A percentile compares a stretch with the other conserved stretches of the same genome.
Conservation (phyloP, 331 rosid species). For the Spiraea crenata region DNA sequence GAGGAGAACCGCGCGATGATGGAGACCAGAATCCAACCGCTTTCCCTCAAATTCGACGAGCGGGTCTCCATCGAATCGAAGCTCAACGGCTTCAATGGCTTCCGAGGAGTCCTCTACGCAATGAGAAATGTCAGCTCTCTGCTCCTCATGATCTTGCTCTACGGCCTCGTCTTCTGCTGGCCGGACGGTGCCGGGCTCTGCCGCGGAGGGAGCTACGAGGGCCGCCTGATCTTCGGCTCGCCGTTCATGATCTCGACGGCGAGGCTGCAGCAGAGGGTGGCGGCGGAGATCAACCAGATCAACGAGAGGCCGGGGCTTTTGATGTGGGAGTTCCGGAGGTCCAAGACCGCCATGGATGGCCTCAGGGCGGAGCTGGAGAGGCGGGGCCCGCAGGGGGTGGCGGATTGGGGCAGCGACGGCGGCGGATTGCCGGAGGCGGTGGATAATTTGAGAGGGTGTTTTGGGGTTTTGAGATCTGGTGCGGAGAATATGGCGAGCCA, state of each 20-base stretch:
- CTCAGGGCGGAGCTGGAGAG: slow-evolving; percentile 74
- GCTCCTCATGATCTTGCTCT: slow-evolving; percentile 66
- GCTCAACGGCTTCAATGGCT: slow-evolving; percentile 89
- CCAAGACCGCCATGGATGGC: slow-evolving; percentile 85
- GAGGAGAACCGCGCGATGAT: slow-evolving; percentile 85
- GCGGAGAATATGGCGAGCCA: slow-evolving; percentile 81
- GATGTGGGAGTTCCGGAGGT: slow-evolving; percentile 70
- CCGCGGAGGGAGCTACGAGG: slow-evolving; percentile 56
- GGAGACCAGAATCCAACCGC: slow-evolving; percentile 86
- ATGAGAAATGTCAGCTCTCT: slow-evolving; percentile 98
- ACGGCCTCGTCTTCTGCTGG: slow-evolving; percentile 77
- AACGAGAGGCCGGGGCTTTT: slow-evolving; percentile 71
- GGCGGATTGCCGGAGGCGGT: slow-evolving; percentile 73
- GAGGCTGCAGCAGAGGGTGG: slow-evolving; percentile 84
- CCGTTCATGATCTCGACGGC: slow-evolving; percentile 86
- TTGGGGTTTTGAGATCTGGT: slow-evolving; percentile 84
- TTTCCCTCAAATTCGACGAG: slow-evolving; percentile 71
- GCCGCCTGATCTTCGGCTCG: slow-evolving; percentile 78
- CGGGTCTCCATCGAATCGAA: slow-evolving; percentile 82
- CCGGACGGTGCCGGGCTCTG: slow-evolving; percentile 59
- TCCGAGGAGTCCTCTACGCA: slow-evolving; percentile 91
- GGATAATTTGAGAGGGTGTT: slow-evolving; percentile 72
- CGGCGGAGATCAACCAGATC: slow-evolving; percentile 65
- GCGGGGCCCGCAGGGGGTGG: slow-evolving; percentile 36
- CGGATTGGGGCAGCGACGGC: slow-evolving; percentile 67